Evolutionary conservation across 768 basidiomycete genomes (phyloP).

Genomic region (Candolleomyces aberdarensis): DNA sequence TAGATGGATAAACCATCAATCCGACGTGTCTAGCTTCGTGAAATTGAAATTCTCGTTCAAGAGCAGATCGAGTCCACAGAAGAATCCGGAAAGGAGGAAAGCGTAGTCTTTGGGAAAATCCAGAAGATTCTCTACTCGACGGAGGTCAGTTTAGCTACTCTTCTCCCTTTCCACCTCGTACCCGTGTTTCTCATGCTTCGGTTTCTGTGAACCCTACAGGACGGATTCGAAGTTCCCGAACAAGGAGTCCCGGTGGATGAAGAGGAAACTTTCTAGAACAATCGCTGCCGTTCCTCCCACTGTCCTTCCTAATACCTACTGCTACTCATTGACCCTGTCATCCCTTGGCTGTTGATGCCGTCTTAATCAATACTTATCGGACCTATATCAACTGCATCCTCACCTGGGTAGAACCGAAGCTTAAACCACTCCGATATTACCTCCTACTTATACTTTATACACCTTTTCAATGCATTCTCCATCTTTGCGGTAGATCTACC

Average conservation of each 20-base stretch:
- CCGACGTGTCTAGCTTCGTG: constrained; percentile 61
- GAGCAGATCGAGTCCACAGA: constrained; percentile 59
- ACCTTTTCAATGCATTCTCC: too few species aligned
- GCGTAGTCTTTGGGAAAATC: constrained; percentile 66
- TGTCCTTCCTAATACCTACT: too few species aligned
- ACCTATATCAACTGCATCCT: too few species aligned
- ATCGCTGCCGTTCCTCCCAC: too few species aligned
- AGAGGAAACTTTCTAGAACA: constrained; percentile 69
- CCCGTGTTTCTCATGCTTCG: not conserved
- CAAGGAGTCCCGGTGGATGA: constrained; percentile 54
- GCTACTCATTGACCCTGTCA: too few species aligned
- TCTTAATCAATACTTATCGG: too few species aligned
- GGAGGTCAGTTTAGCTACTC: constrained; percentile 58
- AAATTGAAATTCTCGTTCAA: constrained; percentile 94
- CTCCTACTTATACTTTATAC: too few species aligned
- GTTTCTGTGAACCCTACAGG: constrained; percentile 43
- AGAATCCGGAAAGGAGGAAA: constrained; percentile 55
- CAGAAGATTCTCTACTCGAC: constrained; percentile 94
- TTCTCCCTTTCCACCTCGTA: not conserved
- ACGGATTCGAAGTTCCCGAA: constrained; percentile 92
- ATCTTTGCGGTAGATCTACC: too few species aligned
- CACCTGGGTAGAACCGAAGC: too few species aligned
- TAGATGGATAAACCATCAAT: not conserved
- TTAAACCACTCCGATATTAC: too few species aligned
- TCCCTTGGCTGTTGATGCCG: too few species aligned